Evolutionary conservation across 805 yeast genomes (phyloP), one percentile per base, ranked within the genome.

Genomic region (Candida hungchunana): DNA sequence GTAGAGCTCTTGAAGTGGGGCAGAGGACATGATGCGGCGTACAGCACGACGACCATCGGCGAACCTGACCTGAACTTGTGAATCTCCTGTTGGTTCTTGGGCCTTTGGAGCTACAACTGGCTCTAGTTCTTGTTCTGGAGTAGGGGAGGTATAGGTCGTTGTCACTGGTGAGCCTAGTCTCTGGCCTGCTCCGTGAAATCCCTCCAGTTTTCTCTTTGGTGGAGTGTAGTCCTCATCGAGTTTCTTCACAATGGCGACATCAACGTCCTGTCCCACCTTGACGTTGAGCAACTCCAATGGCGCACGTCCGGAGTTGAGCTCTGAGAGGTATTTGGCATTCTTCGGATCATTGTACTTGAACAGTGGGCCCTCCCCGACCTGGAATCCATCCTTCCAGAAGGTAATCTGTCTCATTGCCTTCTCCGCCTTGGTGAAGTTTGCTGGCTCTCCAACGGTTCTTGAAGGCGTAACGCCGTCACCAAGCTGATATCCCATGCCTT

Each of bases 301-400:
- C 1, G 96, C 98, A 40, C 94, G 71, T 8, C 98, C 98, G 37
- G 79, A 73, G 54, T 85, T 83, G 60, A 93, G 71, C 47, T 89
- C 93, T 45, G 78, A 72, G 50, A 93, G 67, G 46, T 85, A 82
- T 29, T 71, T 73, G 31, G 79, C 79, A 57, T 90, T 93, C n/a
- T 73, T 77, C 6, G 96, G 96, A 58, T 93, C 97, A 53, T 90
- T 96, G 58, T 88, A 93, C 40, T 93, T 69, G 58, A 74, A 81
- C 37, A 93, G 69, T 17, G 76, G 75, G 3, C 97, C 97, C 32
- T 89, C 96, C 21, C 93, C 97, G 18, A 93, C 88, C 44, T 87
- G 86, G 62, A 93, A 93, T 2, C 98, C 98, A 53, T 93, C 90
- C 48, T 79, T 82, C 98, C 98, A 93, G 58, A 93, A 90, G 0